A percentile compares a stretch with the other conserved stretches of the same genome.
Conservation (phyloP, 2,329 filamentous ascomycete species). For the Cladophialophora exuberans region DNA sequence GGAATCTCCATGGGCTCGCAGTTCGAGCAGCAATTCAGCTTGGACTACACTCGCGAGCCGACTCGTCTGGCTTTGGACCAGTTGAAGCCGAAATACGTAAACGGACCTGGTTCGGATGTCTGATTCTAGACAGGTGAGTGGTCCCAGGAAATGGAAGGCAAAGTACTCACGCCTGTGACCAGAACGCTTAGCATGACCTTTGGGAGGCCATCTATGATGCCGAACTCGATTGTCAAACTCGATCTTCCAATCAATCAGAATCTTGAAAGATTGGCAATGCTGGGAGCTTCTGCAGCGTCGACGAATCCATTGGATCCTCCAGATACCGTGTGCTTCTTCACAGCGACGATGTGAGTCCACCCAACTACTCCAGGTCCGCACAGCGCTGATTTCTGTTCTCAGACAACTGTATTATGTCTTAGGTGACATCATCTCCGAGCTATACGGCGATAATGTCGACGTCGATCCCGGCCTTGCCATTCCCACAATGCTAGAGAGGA, state of each 20-base stretch:
- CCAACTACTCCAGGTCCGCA: not conserved
- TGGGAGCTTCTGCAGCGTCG: constrained; percentile 9
- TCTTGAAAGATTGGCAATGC: constrained; percentile 19
- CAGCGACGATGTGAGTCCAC: constrained; percentile 22
- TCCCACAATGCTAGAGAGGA: constrained; percentile 23
- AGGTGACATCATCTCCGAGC: constrained; percentile 22
- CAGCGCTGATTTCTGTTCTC: not conserved
- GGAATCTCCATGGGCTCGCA: constrained; percentile 26
- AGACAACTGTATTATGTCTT: constrained; percentile 27
- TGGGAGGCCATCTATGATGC: constrained; percentile 24
- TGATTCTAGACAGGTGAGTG: constrained; percentile 26
- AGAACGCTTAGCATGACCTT: constrained; percentile 29
- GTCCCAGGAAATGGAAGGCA: not conserved
- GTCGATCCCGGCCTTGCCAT: constrained; percentile 21
- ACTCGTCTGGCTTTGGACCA: constrained; percentile 12
- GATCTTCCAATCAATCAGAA: constrained; percentile 27
- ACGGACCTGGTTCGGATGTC: constrained; percentile 27
- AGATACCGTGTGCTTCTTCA: constrained; percentile 28
- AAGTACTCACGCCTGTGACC: not conserved
- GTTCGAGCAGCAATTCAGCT: constrained; percentile 27
- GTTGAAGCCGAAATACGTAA: constrained; percentile 26
- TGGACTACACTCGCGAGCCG: constrained; percentile 21
- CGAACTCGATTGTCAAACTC: constrained; percentile 23
- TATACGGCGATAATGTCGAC: constrained; percentile 28
- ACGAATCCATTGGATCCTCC: constrained; percentile 20